These are phyloP conservation scores for Saksenaea vasiformis DNA, from an alignment of 371 early-diverging fungal genomes.

Conservation along the genomic window DNA sequence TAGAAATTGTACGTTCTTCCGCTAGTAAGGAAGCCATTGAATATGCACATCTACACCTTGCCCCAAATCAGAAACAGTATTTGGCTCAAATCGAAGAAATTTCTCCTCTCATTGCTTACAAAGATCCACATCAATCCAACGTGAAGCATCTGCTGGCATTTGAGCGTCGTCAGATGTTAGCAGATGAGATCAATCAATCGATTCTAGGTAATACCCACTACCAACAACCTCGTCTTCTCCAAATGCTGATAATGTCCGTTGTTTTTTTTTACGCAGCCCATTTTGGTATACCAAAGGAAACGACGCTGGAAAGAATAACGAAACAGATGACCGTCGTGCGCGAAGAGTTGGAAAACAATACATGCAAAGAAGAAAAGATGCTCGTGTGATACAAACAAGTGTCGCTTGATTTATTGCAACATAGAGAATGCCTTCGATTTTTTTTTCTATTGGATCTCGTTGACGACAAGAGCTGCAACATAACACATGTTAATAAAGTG, in stretches of 20 bases:
- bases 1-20: slow-evolving; percentile 31
- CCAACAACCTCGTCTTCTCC: neutral
- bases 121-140: slow-evolving; percentile 36
- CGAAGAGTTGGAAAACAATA: slow-evolving; percentile 16
- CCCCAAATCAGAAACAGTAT: slow-evolving; percentile 14
- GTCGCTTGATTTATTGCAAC: neutral
- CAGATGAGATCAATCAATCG: slow-evolving; percentile 30
- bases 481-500: neutral
- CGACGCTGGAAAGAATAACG: slow-evolving; percentile 23
- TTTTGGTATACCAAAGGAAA: slow-evolving; percentile 3
- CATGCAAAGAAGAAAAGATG: slow-evolving; percentile 15
- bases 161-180: slow-evolving; percentile 32
- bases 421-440: slow-evolving; percentile 7
- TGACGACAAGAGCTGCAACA: slow-evolving; percentile 30
- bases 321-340: slow-evolving; percentile 16
- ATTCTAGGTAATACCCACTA: slow-evolving; percentile 22
- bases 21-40: slow-evolving; percentile 34
- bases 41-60: slow-evolving; percentile 36
- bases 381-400: slow-evolving; percentile 9
- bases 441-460: slow-evolving; percentile 31
- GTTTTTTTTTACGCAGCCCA: neutral
- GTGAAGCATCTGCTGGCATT: slow-evolving; percentile 30
- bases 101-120: slow-evolving; percentile 41
- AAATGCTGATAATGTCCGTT: neutral
- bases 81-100: slow-evolving; percentile 36